Evolutionary conservation across 768 basidiomycete genomes (phyloP).

Genomic region (Serendipita indica): DNA sequence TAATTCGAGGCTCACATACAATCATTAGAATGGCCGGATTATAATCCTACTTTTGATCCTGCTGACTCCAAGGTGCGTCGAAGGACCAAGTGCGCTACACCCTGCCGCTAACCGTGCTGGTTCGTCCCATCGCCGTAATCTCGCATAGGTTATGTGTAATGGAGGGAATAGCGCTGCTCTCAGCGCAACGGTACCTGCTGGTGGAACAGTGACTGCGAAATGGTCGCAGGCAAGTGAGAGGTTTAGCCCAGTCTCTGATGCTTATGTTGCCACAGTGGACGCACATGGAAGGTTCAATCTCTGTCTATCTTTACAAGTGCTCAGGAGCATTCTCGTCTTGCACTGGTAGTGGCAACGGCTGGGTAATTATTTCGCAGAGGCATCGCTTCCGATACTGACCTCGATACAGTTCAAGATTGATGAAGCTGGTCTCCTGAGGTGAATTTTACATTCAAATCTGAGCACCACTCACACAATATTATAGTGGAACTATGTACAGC

Average conservation of each 20-base stretch:
- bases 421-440: slow-evolving; percentile 11
- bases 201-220: slow-evolving; percentile 10
- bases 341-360: not conserved
- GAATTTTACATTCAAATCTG: too few relatives aligned
- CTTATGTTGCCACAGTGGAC: slow-evolving; percentile 16
- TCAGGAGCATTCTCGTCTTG: not conserved
- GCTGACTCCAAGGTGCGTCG: not conserved
- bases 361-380: slow-evolving; percentile 10
- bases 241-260: too few relatives aligned
- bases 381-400: not conserved
- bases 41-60: not conserved
- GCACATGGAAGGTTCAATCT: slow-evolving; percentile 12
- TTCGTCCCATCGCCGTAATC: not conserved
- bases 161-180: slow-evolving; percentile 10
- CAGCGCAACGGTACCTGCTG: slow-evolving; percentile 10
- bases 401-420: slow-evolving; percentile 12
- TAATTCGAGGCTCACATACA: not conserved
- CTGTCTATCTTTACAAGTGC: slow-evolving; percentile 10
- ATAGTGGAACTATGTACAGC: slow-evolving; percentile 12
- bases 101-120: not conserved
- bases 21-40: not conserved
- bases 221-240: too few relatives aligned
- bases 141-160: slow-evolving; percentile 11
- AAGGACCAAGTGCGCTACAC: not conserved
- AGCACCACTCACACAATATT: too few relatives aligned